A percentile compares a stretch with the other conserved stretches of the same genome.
Conservation (phyloP, 2,329 filamentous ascomycete species). For the Colletotrichum orbiculare region DNA sequence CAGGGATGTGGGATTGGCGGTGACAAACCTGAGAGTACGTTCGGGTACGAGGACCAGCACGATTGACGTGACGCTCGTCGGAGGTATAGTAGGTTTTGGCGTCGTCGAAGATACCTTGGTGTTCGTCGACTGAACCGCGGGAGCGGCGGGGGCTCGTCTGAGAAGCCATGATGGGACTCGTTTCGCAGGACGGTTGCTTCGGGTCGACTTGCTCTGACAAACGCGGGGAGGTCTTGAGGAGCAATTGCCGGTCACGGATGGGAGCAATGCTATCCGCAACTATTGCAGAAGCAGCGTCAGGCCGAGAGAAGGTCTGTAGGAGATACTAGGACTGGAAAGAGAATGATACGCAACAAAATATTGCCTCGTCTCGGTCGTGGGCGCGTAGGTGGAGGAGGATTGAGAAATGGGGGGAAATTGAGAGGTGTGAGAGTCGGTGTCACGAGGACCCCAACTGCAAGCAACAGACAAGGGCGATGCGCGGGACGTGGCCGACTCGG, state of each 20-base stretch:
- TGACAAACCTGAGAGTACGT: conserved; percentile 65
- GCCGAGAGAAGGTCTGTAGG: too few species aligned
- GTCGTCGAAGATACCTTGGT: conserved; percentile 61
- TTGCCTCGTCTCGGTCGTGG: conserved; percentile 5
- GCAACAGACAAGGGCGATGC: conserved; percentile 32
- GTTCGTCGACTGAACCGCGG: conserved; percentile 58
- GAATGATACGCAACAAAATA: conserved; percentile 1
- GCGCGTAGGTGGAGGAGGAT: conserved; percentile 13
- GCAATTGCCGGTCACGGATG: conserved; percentile 16
- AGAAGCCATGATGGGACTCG: conserved; percentile 32
- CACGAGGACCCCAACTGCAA: conserved; percentile 26
- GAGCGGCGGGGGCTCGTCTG: conserved; percentile 35
- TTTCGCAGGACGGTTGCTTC: conserved; percentile 5
- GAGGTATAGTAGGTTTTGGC: conserved; percentile 69
- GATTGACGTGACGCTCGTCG: conserved; percentile 63
- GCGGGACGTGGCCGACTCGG: conserved; percentile 30
- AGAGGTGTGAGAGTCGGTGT: conserved; percentile 22
- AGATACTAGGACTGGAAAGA: not conserved
- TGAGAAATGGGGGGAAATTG: conserved; percentile 35
- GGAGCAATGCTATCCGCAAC: not conserved
- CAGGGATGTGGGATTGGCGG: conserved; percentile 8
- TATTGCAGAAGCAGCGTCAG: not conserved
- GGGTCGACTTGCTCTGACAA: conserved; percentile 8
- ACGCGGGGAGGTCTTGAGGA: not conserved
- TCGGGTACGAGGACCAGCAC: conserved; percentile 61